Evolutionary conservation across 495 filamentous ascomycete species (phyloP), one percentile per base, ranked within the genome.

Genomic region (Penicillium canariense): DNA sequence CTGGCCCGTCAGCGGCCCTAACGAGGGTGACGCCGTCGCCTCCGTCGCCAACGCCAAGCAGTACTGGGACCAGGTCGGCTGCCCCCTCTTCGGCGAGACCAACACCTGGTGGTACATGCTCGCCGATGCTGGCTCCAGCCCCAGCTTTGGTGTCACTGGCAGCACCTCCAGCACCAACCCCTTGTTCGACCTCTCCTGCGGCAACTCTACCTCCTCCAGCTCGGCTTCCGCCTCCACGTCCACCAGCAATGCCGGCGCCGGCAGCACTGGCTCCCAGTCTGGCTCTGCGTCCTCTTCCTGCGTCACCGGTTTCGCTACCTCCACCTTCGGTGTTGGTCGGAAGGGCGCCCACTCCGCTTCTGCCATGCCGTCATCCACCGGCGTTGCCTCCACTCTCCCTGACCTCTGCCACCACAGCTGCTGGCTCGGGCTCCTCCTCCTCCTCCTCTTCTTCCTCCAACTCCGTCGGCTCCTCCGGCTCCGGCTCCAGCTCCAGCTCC

Each of bases 61-160:
- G 23, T 96, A 84, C 76, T 96, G 89, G 88, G 78, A 88, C 54
- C 68, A 85, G 42, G 86, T 93, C 50, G 88, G 82, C 23, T 96
- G 92, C 80, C 73, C 63, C 52, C 70, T 88, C 31, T 84, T 91
- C 55, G 85, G 81, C 50, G 75, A 76, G 27, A 73, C 72, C 69
- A 90, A 89, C 71, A 84, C 83, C 50, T 95, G 81, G 80, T 95
- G 74, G 74, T 90, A 87, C 76, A 86, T 82, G 26, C 80, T 91
- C 11, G 80, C 88, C 62, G 89, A 93, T 56, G 77, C 80, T 28
- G 69, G 69, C 27, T 59, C 86, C 11, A 82, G 68, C 73, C 86
- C 87, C 50, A 87, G 82, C 75, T 93, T 94, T 68, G 89, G 89
- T 48, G 61, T 84, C 51, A 71, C 80, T 58, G 74, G 72, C 55